These are phyloP conservation scores for Eucalyptus fibrosa DNA, from an alignment of 345 rosid species.

Conservation along the genomic window DNA sequence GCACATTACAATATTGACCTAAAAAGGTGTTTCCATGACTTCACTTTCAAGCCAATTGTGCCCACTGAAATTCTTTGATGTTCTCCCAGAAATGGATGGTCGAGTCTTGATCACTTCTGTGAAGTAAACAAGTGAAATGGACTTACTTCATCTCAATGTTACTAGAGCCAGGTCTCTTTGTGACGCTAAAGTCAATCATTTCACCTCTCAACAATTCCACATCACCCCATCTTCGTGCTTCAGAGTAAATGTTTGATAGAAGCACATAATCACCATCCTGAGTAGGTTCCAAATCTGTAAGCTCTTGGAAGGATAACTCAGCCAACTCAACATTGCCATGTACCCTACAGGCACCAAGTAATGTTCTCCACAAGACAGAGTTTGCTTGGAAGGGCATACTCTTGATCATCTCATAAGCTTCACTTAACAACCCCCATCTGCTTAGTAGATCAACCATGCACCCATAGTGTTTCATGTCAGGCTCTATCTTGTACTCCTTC, in stretches of 20 bases:
- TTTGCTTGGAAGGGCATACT: slow-evolving; percentile 20
- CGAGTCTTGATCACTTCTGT: background rate
- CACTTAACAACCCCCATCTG: slow-evolving; percentile 17
- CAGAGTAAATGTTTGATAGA: slow-evolving; percentile 15
- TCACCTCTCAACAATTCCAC: slow-evolving; percentile 7
- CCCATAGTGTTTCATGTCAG: slow-evolving; percentile 20
- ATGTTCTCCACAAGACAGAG: slow-evolving; percentile 17
- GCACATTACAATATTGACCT: background rate
- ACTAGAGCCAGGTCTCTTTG: slow-evolving; percentile 3
- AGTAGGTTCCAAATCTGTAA: background rate
- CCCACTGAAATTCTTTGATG: background rate
- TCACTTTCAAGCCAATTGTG: background rate
- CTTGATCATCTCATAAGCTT: slow-evolving; percentile 12
- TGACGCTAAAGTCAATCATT: background rate
- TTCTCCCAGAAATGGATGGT: background rate
- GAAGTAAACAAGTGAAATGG: background rate
- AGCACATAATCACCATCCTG: slow-evolving; percentile 16
- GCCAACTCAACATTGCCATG: slow-evolving; percentile 14
- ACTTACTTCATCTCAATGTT: background rate
- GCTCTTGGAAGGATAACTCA: background rate
- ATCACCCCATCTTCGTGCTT: slow-evolving; percentile 14
- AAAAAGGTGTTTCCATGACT: background rate
- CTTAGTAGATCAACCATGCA: slow-evolving; percentile 30
- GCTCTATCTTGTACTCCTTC: background rate
- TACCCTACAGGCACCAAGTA: slow-evolving; percentile 22